Evolutionary conservation across 1,284 basidiomycete species (phyloP), one percentile per base, ranked within the genome.

Genomic region (Puccinia hordei): DNA sequence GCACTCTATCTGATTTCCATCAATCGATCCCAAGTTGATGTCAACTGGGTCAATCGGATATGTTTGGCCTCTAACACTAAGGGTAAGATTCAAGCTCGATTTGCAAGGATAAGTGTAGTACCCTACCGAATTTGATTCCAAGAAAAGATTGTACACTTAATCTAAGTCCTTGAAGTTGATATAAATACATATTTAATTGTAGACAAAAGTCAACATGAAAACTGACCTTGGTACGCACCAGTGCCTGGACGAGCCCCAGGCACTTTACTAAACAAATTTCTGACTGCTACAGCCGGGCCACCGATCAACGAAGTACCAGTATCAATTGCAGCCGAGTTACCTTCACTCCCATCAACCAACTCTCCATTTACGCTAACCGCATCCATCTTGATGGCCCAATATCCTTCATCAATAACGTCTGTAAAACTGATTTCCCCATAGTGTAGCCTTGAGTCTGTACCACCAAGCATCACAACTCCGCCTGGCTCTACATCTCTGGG

Each of bases 261-360:
- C 69, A 86, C 84, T 75, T 82, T 82, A 19, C 65, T 59, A 81
- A 85, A 85, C 74, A 86, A 81, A 33, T 82, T 75, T 0, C 77
- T 55, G 24, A 86, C 83, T 22, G 83, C 68, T 1, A 61, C 49
- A 33, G 81, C 38, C 5, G 85, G 84, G 10, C 84, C 86, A 38
- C 84, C 86, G 65, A 87, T 85, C n/a, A 87, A 81, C 17, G 86
- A 86, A 13, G 86, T 87, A n/a, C 86, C 86, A 8, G 86, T 86
- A 82, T 87, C 86, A 79, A 87, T 85, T 69, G 85, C 84, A 24
- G 86, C 86, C 55, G 83, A 79, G 12, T 80, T 80, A 57, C 79
- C 55, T 22, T 83, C 82, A 13, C 85, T 84, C 51, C 88, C 82
- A 30, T 83, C 83, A 82, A 88, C 83, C 19, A 82, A 80, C 12